Base-by-base conservation (phyloP, 2,329 filamentous ascomycete species). In the Apiospora aurea region DNA sequence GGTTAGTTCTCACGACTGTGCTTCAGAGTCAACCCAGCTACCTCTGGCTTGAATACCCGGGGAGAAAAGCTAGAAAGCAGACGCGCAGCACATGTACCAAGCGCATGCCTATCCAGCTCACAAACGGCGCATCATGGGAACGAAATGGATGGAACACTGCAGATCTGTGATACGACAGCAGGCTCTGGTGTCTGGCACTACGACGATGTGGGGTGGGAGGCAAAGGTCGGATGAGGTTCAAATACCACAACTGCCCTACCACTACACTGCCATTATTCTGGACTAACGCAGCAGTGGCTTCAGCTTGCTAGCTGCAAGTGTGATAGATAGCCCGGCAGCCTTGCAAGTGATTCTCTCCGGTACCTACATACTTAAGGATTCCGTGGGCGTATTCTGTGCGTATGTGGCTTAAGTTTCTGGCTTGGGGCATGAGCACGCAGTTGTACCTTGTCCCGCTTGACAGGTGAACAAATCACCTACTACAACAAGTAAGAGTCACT, bases 101-200 rank as follows among this genome's bases (percentile, higher is more conserved):
- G 13, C 2, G 24, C 18, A 34, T 57, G 18, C 51, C 14, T 8
- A 5, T 29, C 18, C 21, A 0, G 18, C 18, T 34, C 34, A n/a
- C 8, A 38, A 61, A 16, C 29, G 29, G 29, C 53, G 29, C 16
- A 38, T n/a, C 29, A 61, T 61, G 29, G 29, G 53, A 34, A n/a
- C 53, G 53, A 34, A 34, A 34, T 38, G 16, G 29, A 61, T 61
- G 53, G 53, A 11, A 34, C 53, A 61, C 29, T 38, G 53, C 53
- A 61, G 53, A 61, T 61, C 53, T 38, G 53, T 61, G 53, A 21
- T 61, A 61, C 53, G 24, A 10, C 51, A 61, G 53, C 53, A 61
- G 53, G 29, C 53, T 21, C 47, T 24, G 47, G n/a, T 7, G 7
- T 21, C 47, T 24, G 47, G n/a, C n/a, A 10, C 46, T n/a, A 49